Evolutionary conservation across 1,284 basidiomycete species (phyloP).

Genomic region (Bondarzewia mesenterica): DNA sequence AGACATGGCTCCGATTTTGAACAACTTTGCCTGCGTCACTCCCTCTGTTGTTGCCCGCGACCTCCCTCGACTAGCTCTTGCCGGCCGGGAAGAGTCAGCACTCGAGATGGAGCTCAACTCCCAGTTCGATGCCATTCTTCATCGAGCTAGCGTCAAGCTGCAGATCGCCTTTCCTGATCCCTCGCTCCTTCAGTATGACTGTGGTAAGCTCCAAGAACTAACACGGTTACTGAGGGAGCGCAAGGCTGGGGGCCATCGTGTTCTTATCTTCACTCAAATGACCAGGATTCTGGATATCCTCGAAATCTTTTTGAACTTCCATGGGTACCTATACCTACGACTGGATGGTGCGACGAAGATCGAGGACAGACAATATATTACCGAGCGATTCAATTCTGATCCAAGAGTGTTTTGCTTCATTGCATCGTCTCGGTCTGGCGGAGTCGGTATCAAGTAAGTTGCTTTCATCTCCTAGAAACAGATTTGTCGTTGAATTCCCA

Average conservation of each 20-base stretch:
- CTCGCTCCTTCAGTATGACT: conserved; percentile 90
- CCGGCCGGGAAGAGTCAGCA: conserved; percentile 30
- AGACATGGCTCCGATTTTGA: conserved; percentile 48
- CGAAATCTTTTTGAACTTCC: conserved; percentile 88
- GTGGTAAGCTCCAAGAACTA: conserved; percentile 90
- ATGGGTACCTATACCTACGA: conserved; percentile 89
- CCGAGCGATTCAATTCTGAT: conserved; percentile 95
- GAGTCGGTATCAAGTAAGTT: conserved; percentile 90
- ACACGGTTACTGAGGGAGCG: conserved; percentile 74
- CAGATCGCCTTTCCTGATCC: conserved; percentile 94
- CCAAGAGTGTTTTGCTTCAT: conserved; percentile 90
- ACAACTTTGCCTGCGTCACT: conserved; percentile 80
- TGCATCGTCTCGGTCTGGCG: conserved; percentile 87
- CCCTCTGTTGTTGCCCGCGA: conserved; percentile 76
- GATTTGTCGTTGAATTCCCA: conserved; percentile 4
- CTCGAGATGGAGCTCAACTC: conserved; percentile 25
- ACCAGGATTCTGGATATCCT: conserved; percentile 91
- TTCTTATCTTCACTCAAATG: conserved; percentile 98
- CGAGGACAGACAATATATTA: conserved; percentile 92
- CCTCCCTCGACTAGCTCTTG: conserved; percentile 54
- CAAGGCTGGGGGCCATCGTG: conserved; percentile 82
- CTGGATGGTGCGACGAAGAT: conserved; percentile 94
- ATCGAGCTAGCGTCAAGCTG: conserved; percentile 71
- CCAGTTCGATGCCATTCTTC: conserved; percentile 62
- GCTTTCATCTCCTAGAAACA: background rate